A percentile compares a stretch with the other conserved stretches of the same genome.
Evolutionary conservation across 2,329 filamentous ascomycete species (phyloP).

Genomic region (Teratosphaeria pseudoeucalypti): DNA sequence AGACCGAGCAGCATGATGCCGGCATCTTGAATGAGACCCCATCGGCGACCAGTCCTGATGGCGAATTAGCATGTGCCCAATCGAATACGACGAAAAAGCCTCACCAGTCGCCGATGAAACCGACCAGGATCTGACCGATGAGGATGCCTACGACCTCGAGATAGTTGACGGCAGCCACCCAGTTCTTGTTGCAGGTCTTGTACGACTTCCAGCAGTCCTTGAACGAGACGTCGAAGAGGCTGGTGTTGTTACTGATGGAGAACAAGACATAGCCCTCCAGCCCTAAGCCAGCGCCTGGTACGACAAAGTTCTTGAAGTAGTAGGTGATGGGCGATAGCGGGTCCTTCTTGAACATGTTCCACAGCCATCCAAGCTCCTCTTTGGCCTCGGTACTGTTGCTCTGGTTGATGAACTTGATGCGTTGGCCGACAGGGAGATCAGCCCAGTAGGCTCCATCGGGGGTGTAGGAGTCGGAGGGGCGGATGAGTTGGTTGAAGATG

Average conservation of each 20-base stretch:
- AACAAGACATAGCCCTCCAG: constrained; percentile 4
- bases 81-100: neutral
- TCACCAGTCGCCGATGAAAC: constrained; percentile 59
- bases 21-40: constrained; percentile 87
- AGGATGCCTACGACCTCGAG: constrained; percentile 90
- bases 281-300: constrained; percentile 3
- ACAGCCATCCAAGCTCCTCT: constrained; percentile 2
- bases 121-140: constrained; percentile 75
- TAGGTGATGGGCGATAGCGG: constrained; percentile 2
- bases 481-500: neutral
- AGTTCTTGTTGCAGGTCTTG: constrained; percentile 60
- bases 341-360: constrained; percentile 4
- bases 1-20: constrained; percentile 84
- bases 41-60: constrained; percentile 61
- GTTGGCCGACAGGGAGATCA: constrained; percentile 1
- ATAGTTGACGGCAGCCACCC: constrained; percentile 74
- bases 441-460: constrained; percentile 1
- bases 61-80: neutral
- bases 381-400: neutral
- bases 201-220: constrained; percentile 2
- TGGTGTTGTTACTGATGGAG: constrained; percentile 2
- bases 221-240: constrained; percentile 1
- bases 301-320: constrained; percentile 3
- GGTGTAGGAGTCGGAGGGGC: neutral
- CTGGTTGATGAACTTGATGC: constrained; percentile 3